Conservation (phyloP, 768 basidiomycete genomes). For the Rhodosporidiobolus odoratus region DNA sequence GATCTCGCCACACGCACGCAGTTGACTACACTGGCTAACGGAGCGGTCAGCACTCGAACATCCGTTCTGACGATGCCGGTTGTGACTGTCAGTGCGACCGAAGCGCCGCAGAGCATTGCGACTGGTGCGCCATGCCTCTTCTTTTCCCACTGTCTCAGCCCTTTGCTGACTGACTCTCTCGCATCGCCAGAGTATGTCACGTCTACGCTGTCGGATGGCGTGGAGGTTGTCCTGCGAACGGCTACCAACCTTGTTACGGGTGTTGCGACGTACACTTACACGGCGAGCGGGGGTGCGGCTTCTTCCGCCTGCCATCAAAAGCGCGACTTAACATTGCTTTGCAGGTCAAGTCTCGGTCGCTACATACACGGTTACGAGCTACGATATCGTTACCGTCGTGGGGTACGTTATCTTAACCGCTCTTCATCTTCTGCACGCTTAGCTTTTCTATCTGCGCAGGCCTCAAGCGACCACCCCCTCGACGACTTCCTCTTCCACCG, state of each 20-base stretch:
- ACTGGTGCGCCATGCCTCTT: not conserved
- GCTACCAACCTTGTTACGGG: not conserved
- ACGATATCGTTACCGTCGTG: conserved; percentile 1
- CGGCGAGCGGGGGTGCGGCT: not conserved
- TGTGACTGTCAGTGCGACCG: conserved; percentile 14
- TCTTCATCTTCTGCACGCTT: too few species aligned
- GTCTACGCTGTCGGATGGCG: not conserved
- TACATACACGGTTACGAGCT: conserved; percentile 1
- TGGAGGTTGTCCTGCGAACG: not conserved
- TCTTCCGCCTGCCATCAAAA: not conserved
- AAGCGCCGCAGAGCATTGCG: not conserved
- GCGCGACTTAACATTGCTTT: not conserved
- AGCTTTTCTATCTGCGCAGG: not conserved
- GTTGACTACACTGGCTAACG: conserved; percentile 7
- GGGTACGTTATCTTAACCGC: not conserved
- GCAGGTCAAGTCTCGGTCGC: not conserved
- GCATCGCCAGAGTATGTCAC: not conserved
- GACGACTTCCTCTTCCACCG: not conserved
- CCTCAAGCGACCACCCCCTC: not conserved
- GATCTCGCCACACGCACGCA: not conserved
- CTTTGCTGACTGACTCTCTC: too few species aligned
- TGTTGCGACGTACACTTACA: not conserved
- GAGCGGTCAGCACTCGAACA: not conserved
- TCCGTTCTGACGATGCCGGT: conserved; percentile 7
- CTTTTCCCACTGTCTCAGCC: not conserved